These are phyloP conservation scores for Volvox carteri DNA, from an alignment of 163 green algal species.

Conservation along the genomic window DNA sequence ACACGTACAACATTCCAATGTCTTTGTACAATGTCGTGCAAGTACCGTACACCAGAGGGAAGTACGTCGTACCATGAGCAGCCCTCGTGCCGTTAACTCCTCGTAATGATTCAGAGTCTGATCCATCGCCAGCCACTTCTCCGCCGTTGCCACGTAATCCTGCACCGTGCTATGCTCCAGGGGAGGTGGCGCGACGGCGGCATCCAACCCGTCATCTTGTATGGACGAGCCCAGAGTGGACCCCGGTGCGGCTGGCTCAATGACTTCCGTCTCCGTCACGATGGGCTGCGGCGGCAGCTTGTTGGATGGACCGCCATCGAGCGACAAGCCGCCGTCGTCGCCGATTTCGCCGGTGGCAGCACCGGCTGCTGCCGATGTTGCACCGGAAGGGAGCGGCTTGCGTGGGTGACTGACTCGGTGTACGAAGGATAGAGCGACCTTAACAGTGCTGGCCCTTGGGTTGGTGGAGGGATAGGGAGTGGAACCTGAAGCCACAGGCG, in stretches of 20 bases:
- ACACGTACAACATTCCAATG: no score
- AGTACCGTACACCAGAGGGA: no score
- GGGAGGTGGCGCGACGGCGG: not conserved
- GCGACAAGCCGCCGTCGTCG: not conserved
- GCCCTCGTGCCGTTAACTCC: conserved; percentile 11
- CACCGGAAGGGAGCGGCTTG: not conserved
- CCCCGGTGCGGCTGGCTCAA: not conserved
- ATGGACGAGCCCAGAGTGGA: not conserved
- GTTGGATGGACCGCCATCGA: not conserved
- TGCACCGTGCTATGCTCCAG: not conserved
- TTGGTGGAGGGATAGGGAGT: no score
- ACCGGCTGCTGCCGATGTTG: not conserved
- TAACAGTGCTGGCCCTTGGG: not conserved
- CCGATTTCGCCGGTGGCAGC: not conserved
- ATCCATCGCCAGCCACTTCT: conserved; percentile 34
- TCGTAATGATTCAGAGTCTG: conserved; percentile 23
- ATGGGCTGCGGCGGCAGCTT: not conserved
- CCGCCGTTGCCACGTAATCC: conserved; percentile 14
- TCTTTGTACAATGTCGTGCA: no score
- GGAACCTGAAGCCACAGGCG: no score
- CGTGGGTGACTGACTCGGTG: not conserved
- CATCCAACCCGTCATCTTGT: not conserved
- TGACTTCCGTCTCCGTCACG: conserved; percentile 5
- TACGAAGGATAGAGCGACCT: conserved; percentile 11
- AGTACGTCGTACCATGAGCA: conserved; percentile 52